Evolutionary conservation across 2,329 filamentous ascomycete species (phyloP), one percentile per base, ranked within the genome.

Genomic region (Elsinoe necatrix): DNA sequence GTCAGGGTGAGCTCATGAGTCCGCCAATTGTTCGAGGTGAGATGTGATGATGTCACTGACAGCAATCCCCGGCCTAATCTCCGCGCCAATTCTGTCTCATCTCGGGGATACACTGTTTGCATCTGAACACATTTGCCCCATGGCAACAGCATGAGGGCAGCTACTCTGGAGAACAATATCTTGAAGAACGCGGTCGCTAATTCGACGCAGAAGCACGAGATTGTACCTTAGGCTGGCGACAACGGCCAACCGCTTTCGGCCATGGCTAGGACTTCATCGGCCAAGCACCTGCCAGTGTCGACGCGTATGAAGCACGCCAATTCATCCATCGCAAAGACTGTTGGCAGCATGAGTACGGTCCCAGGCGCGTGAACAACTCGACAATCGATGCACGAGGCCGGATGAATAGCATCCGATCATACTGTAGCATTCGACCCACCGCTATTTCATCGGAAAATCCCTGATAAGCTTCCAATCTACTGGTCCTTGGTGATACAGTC

Each of bases 1-100:
- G 48, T 52, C 31, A 52, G 48, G 29, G 48, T 52, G 48, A 52
- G 48, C 48, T 52, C 48, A 52, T 34, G 29, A 52, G n/a, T 16
- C 43, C 20, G 27, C 6, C 48, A 29, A 25, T n/a, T 18, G 48
- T 52, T n/a, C 6, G n/a, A 18, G 7, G 48, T 25, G 34, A 34
- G 20, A 39, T 20, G 34, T 52, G 48, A 18, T 52, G 48, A 52
- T 52, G 48, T 52, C 48, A 52, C 48, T 21, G 45, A 50, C 25
- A 31, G 43, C 43, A 48, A 29, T 48, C 43, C 43, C 43, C 43
- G 23, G 41, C 5, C 20, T 16, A 29, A 16, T 29, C 25, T 31
- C 16, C 43, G 43, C 16, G 18, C n/a, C n/a, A n/a, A n/a, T 50
- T 34, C 45, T 34, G 25, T 34, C 45, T 34, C 12, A n/a, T 50